Evolutionary conservation across 208 protist species (phyloP), one percentile per base, ranked within the genome.

Genomic region (Borovskyia barvae): DNA sequence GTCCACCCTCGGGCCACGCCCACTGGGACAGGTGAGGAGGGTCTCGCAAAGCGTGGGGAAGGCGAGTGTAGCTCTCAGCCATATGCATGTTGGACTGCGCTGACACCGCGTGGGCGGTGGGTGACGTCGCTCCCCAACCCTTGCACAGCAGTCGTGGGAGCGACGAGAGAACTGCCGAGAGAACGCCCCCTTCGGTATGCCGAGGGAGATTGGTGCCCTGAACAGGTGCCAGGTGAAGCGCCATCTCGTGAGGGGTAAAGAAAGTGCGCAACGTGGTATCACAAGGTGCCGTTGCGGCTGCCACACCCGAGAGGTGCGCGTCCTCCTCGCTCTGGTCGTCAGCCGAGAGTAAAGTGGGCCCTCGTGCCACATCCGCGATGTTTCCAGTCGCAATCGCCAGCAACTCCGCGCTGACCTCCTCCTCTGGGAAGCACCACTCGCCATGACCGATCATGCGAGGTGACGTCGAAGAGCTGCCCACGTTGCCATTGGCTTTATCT

Each of bases 1-100:
- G 56, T 53, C 64, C 64, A 0, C 56, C 47, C 8, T 70, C 64
- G 11, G 64, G 64, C 54, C 37, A 57, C 37, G 8, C 53, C 64
- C 64, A 70, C 41, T 33, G 49, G 24, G 46, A 33, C 5, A 11
- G 14, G 11, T 48, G 19, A 1, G 43, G 0, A 48, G 14, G 2
- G 51, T 33, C 37, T 14, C n/a, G n/a, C n/a, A n/a, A n/a, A n/a
- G n/a, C n/a, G n/a, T n/a, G n/a, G n/a, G n/a, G n/a, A n/a, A n/a
- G n/a, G n/a, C n/a, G n/a, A n/a, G n/a, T n/a, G n/a, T n/a, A n/a
- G n/a, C n/a, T n/a, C n/a, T n/a, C n/a, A n/a, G n/a, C n/a, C n/a
- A n/a, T n/a, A n/a, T n/a, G n/a, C n/a, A n/a, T n/a, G n/a, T n/a
- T n/a, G n/a, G n/a, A n/a, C n/a, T n/a, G n/a, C n/a, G 42, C 14